These are phyloP conservation scores for Microdochium trichocladiopsis DNA, from an alignment of 2,329 filamentous ascomycete species.

Conservation along the genomic window DNA sequence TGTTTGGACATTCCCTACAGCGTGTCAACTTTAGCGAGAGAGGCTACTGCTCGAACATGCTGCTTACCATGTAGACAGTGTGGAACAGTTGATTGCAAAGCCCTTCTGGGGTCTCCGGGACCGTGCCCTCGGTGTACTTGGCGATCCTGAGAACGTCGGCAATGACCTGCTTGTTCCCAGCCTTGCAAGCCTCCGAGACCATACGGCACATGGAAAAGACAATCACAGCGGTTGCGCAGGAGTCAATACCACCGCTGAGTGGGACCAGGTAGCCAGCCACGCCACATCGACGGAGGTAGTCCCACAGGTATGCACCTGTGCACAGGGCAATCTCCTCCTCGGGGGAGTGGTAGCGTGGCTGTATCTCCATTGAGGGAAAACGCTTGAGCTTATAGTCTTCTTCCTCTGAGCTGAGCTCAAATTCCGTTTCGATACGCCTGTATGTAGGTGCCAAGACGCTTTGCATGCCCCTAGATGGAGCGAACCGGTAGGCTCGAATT, in stretches of 20 bases:
- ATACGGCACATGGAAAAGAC: conserved; percentile 45
- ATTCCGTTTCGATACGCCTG: conserved; percentile 30
- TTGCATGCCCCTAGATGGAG: conserved; percentile 50
- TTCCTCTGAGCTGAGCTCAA: conserved; percentile 22
- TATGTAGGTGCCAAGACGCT: conserved; percentile 41
- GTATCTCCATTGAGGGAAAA: conserved; percentile 31
- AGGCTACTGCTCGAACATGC: background rate
- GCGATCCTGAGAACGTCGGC: conserved; percentile 28
- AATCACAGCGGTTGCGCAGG: conserved; percentile 43
- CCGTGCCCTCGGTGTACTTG: conserved; percentile 14
- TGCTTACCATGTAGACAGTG: conserved; percentile 53
- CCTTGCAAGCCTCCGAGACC: conserved; percentile 43
- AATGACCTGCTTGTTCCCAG: conserved; percentile 28
- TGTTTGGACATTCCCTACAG: conserved; percentile 54
- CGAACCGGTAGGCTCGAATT: conserved; percentile 54
- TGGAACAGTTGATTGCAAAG: conserved; percentile 40
- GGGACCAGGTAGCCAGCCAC: conserved; percentile 50
- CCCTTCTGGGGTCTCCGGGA: conserved; percentile 51
- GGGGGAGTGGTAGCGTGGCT: conserved; percentile 48
- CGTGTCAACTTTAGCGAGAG: background rate
- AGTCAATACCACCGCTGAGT: conserved; percentile 49
- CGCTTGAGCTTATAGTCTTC: conserved; percentile 32
- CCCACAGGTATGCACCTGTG: conserved; percentile 61
- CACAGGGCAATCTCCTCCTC: conserved; percentile 63
- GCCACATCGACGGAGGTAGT: conserved; percentile 45